phyloP scores from a whole-genome alignment of 2,329 filamentous ascomycete genomes.

The Trichoderma sp. region DNA sequence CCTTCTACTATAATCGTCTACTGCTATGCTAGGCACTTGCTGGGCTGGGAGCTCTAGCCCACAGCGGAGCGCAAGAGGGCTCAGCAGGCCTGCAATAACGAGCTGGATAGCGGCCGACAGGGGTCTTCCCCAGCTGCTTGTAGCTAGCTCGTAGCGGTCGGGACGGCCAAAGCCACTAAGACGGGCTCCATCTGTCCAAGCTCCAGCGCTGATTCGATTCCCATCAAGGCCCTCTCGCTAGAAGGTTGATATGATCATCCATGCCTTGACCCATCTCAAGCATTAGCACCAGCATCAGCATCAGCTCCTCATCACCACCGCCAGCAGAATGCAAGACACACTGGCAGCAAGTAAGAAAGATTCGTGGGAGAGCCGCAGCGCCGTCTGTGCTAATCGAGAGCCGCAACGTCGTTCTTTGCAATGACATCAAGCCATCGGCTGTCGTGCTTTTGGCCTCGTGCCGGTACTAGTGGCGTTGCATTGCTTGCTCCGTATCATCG shows the following conservation, averaged over 20 bases:
- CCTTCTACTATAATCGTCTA: background rate
- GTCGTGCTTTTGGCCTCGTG: slow-evolving; percentile 18
- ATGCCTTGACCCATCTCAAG: background rate
- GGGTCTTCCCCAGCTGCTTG: slow-evolving; percentile 18
- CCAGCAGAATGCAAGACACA: background rate
- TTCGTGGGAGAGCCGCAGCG: background rate
- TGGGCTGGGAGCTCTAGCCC: slow-evolving; percentile 10
- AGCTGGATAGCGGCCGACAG: background rate
- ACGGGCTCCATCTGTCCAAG: background rate
- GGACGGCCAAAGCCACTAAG: background rate
- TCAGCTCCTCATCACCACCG: background rate
- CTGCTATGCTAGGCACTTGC: background rate
- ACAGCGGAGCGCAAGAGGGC: slow-evolving; percentile 25
- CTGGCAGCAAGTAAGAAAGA: background rate
- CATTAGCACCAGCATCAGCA: background rate
- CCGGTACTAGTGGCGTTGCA: slow-evolving; percentile 4
- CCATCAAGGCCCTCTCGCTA: background rate
- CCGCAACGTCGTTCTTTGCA: background rate
- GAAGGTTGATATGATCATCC: background rate
- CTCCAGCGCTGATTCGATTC: background rate
- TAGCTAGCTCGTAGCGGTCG: background rate
- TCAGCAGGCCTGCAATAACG: slow-evolving; percentile 11
- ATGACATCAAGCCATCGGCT: slow-evolving; percentile 10
- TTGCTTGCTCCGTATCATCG: slow-evolving; percentile 19
- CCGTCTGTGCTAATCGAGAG: background rate